Base-by-base conservation (phyloP, 2,329 filamentous ascomycete species). In the Penicillium thymicola region DNA sequence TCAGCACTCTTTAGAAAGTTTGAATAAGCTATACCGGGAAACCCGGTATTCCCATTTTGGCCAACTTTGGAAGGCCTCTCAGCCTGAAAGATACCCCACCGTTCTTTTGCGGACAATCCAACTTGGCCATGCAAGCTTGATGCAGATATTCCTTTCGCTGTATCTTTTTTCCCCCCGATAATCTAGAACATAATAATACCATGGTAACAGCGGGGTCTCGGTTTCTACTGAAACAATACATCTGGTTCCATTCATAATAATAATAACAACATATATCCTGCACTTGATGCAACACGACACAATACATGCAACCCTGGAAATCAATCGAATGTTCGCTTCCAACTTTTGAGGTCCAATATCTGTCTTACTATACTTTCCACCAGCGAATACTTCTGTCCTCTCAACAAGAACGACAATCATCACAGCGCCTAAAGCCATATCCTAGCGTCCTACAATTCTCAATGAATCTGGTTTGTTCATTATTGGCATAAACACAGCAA, bases 51-150 rank as follows among this genome's bases (percentile, higher is more conserved):
- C 49, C 51, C 41, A 57, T 30, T 40, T 52, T 63, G 50, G 42
- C 55, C 43, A 54, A 36, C 25, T 13, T 27, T 46, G 21, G 21
- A 30, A 36, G 46, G 41, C 34, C 34, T 32, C 28, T 53, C 41
- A 47, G 59, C 56, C 59, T 57, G 56, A 57, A 64, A 60, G 60
- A 67, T 65, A 66, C 64, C 62, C 64, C 59, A 44, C 40, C 36
- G 54, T 50, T 51, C 41, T 55, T 57, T 51, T 62, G 56, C 58
- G 55, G 49, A 54, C 37, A 51, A 34, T 51, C 51, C 21, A 57
- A 51, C 41, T 50, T 38, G 46, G 55, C 57, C 52, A 43, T 59
- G 44, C 54, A 54, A 63, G 46, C 45, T 46, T 44, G 59, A 62
- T 60, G 38, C 57, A 52, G 50, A 61, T 63, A 54, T 50, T 53